phyloP scores from a whole-genome alignment of 2,329 filamentous ascomycete genomes.

The Eutypella sp. region DNA sequence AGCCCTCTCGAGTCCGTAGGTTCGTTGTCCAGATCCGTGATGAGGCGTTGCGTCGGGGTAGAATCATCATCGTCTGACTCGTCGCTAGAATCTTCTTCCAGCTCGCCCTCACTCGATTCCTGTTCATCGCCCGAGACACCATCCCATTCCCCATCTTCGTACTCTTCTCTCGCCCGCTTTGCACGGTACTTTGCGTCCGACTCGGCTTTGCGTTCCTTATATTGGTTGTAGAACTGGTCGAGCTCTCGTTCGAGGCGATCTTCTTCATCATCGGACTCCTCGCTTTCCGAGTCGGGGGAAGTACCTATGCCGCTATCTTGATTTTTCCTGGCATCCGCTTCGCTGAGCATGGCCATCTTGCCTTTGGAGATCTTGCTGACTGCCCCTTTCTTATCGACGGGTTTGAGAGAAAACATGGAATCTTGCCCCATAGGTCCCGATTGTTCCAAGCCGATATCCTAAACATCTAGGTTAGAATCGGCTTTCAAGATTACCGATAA shows the following conservation, averaged over 20 bases:
- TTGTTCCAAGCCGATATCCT: constrained; percentile 88
- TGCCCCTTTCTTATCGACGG: constrained; percentile 70
- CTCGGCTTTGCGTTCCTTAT: constrained; percentile 73
- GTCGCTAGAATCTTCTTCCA: constrained; percentile 59
- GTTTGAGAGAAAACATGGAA: constrained; percentile 80
- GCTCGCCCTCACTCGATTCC: constrained; percentile 50
- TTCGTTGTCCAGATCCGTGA: constrained; percentile 58
- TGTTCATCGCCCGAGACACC: constrained; percentile 69
- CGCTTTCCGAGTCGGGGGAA: constrained; percentile 47
- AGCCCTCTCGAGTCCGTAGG: constrained; percentile 52
- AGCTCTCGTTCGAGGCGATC: constrained; percentile 81
- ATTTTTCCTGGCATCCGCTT: constrained; percentile 54
- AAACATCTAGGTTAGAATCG: not conserved
- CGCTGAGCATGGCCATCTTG: constrained; percentile 66
- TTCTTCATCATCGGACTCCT: constrained; percentile 70
- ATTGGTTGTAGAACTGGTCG: constrained; percentile 82
- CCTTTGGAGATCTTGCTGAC: constrained; percentile 67
- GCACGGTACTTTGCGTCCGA: constrained; percentile 83
- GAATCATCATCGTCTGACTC: constrained; percentile 55
- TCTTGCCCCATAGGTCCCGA: constrained; percentile 72
- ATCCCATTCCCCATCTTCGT: constrained; percentile 86
- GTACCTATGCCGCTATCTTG: constrained; percentile 54
- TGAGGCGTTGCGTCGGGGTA: constrained; percentile 41
- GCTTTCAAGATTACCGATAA: not conserved
- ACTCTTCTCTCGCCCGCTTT: constrained; percentile 79